Conservation (phyloP, 139 green algal species). For the Monoraphidium neglectum region DNA sequence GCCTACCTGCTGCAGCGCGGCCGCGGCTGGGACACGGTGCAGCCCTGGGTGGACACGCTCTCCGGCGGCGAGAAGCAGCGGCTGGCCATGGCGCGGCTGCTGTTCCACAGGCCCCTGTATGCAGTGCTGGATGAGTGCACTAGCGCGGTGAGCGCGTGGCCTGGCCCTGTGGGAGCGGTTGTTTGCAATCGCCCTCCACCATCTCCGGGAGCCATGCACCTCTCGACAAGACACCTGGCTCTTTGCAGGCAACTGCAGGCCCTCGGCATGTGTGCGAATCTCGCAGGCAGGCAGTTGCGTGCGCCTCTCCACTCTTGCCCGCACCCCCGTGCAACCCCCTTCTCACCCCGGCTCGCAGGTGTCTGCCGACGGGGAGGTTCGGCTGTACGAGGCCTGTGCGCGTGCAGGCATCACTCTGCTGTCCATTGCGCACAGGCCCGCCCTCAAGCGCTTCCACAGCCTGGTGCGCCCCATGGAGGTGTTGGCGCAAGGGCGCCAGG, state of each 20-base stretch:
- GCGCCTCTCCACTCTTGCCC: not conserved
- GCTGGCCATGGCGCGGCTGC: conserved; percentile 87
- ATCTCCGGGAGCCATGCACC: not conserved
- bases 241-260: too few relatives aligned
- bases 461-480: conserved; percentile 30
- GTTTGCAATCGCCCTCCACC: not conserved
- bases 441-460: conserved; percentile 60
- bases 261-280: not conserved
- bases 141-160: conserved; percentile 60
- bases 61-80: conserved; percentile 91
- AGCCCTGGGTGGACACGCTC: conserved; percentile 84
- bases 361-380: conserved; percentile 66
- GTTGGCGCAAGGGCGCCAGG: not conserved
- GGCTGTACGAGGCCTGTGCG: conserved; percentile 71
- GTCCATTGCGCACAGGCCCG: conserved; percentile 86
- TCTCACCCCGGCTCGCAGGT: conserved; percentile 31
- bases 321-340: not conserved
- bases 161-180: not conserved
- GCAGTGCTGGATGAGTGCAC: conserved; percentile 94
- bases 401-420: conserved; percentile 84
- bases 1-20: conserved; percentile 80
- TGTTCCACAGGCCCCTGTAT: conserved; percentile 84
- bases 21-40: conserved; percentile 64
- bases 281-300: not conserved
- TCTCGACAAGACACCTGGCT: not conserved